Base-by-base conservation (phyloP, 805 yeast species). In the Spathaspora passalidarum region DNA sequence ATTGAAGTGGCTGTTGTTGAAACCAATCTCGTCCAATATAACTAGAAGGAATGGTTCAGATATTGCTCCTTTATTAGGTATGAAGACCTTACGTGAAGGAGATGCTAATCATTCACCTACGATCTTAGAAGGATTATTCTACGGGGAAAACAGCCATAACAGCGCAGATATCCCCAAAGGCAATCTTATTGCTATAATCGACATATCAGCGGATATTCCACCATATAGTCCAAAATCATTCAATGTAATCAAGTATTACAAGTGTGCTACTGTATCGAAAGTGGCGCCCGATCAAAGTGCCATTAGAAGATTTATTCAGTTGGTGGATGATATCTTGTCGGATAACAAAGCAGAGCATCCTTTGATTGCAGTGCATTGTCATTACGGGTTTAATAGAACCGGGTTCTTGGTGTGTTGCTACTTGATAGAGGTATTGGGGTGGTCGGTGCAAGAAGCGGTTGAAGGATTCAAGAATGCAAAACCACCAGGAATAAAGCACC, bases 361-460 rank as follows among this genome's bases (percentile, higher is more conserved):
- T 4, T 62, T 72, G 20, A 65, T 84, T 5, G 88, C 78, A 0
- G 85, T 86, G 6, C 94, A 86, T 61, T 86, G 94, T 58, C 94
- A 86, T 60, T 86, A 86, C 57, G 94, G 92, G 5, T 87, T 85
- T 63, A 86, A 86, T 60, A 68, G 92, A 46, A 86, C 92, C 0
- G 92, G 94, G 2, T 86, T 80, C 54, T 69, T 86, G 42, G 79
- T 86, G 16, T 82, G 88, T 57, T 79, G 86, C 56, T 86, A 81
- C 57, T 65, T 86, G 55, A 73, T 86, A 19, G 88, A 84, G 55
- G 67, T 65, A 43, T 60, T 79, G 25, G 81, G 81, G 0, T 79
- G 85, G 78, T 56, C 73, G 3, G 87, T 85, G 2, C 66, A 68
- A 32, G 86, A 82, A 40, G 87, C 92, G 0, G 71, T 86, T 13